Conservation (phyloP, 768 basidiomycete genomes). For the Mycena metata region DNA sequence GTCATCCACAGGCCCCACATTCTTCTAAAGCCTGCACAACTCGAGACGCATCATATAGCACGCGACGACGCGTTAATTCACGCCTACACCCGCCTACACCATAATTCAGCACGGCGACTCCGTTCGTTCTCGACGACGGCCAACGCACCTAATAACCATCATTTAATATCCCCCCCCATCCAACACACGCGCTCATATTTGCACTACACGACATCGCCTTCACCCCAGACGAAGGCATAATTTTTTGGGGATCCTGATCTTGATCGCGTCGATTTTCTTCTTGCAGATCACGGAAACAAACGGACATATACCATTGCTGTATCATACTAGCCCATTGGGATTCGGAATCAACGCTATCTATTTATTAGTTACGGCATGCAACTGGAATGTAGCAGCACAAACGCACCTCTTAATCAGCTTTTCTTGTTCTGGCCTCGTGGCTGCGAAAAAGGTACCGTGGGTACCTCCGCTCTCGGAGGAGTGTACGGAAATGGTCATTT, state of each 20-base stretch:
- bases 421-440: conserved; percentile 23
- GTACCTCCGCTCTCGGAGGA: conserved; percentile 1
- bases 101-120: conserved; percentile 30
- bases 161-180: conserved; percentile 9
- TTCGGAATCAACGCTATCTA: conserved; percentile 16
- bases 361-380: conserved; percentile 36
- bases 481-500: conserved; percentile 18
- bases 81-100: conserved; percentile 13
- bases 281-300: conserved; percentile 48
- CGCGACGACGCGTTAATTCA: conserved; percentile 28
- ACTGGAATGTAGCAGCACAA: conserved; percentile 32
- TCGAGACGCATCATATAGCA: conserved; percentile 12
- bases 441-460: background rate
- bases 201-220: conserved; percentile 19
- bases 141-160: conserved; percentile 35
- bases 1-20: conserved; percentile 65
- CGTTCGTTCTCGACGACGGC: conserved; percentile 24
- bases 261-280: conserved; percentile 38
- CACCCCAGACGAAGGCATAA: conserved; percentile 28
- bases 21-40: conserved; percentile 58
- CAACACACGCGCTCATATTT: conserved; percentile 10
- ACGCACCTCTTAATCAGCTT: conserved; percentile 22
- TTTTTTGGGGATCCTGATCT: conserved; percentile 34
- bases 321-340: conserved; percentile 37
- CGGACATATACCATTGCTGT: conserved; percentile 45